Evolutionary conservation across 495 filamentous ascomycete genomes (phyloP).

Genomic region (Chaetomium tenue): DNA sequence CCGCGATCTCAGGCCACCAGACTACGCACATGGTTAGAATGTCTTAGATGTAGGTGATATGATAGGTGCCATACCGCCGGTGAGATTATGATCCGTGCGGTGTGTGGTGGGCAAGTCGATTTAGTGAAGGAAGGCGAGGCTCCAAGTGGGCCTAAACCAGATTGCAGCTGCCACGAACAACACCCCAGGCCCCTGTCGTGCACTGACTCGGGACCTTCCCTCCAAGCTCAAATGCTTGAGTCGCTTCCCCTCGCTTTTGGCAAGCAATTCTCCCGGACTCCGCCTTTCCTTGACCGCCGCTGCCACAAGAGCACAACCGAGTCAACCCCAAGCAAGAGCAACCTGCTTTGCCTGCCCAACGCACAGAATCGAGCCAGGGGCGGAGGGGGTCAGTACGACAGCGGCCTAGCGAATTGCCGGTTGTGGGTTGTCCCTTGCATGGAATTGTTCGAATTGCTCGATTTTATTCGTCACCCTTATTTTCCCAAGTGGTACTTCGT

Average conservation of each 20-base stretch:
- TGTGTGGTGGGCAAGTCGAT: neutral
- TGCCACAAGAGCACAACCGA: neutral
- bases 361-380: neutral
- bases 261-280: neutral
- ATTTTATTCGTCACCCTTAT: neutral
- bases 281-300: neutral
- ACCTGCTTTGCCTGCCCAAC: no score
- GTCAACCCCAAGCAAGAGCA: neutral
- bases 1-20: no score
- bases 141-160: neutral
- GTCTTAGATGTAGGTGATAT: no score
- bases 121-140: no score
- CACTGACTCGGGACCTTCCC: neutral
- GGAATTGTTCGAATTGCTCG: neutral
- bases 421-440: conserved; percentile 3
- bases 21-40: no score
- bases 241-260: neutral
- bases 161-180: neutral
- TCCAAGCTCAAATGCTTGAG: neutral
- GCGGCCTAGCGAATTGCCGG: neutral
- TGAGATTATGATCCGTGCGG: neutral
- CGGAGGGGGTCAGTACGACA: conserved; percentile 3
- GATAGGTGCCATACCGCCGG: no score
- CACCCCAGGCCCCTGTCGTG: neutral
- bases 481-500: neutral